A percentile compares a stretch with the other conserved stretches of the same genome.
phyloP scores from a whole-genome alignment of 306 rosid genomes.

The Sphenostylis stenocarpa region DNA sequence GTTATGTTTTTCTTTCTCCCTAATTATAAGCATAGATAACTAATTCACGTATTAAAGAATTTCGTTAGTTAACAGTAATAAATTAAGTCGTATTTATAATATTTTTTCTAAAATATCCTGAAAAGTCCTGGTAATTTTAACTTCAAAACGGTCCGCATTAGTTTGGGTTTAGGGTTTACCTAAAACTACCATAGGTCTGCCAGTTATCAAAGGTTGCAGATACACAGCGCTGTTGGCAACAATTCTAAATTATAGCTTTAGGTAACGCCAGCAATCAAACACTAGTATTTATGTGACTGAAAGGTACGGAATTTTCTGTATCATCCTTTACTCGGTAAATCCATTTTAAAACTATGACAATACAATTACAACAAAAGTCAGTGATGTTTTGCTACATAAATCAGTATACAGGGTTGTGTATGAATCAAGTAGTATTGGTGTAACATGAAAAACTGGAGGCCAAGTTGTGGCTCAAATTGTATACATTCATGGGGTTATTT shows the following conservation, averaged over 20 bases:
- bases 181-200: no score
- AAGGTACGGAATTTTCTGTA: constrained; percentile 8
- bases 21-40: no score
- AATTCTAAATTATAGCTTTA: not conserved
- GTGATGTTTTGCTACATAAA: constrained; percentile 19
- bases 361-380: constrained; percentile 24
- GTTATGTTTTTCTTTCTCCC: no score
- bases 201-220: no score
- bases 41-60: no score
- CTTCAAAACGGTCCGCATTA: no score
- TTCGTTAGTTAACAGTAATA: no score
- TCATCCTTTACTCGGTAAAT: constrained; percentile 4
- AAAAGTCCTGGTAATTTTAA: no score
- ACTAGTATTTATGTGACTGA: not conserved
- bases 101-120: no score
- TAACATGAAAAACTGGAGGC: constrained; percentile 22
- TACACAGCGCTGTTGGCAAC: no score
- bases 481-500: constrained; percentile 26
- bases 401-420: constrained; percentile 24
- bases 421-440: constrained; percentile 16
- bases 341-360: not conserved
- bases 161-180: no score
- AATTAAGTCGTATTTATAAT: no score
- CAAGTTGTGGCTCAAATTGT: constrained; percentile 8
- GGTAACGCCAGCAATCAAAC: not conserved